phyloP scores from a whole-genome alignment of 2,329 filamentous ascomycete species.

The Cladophialophora chaetospira region DNA sequence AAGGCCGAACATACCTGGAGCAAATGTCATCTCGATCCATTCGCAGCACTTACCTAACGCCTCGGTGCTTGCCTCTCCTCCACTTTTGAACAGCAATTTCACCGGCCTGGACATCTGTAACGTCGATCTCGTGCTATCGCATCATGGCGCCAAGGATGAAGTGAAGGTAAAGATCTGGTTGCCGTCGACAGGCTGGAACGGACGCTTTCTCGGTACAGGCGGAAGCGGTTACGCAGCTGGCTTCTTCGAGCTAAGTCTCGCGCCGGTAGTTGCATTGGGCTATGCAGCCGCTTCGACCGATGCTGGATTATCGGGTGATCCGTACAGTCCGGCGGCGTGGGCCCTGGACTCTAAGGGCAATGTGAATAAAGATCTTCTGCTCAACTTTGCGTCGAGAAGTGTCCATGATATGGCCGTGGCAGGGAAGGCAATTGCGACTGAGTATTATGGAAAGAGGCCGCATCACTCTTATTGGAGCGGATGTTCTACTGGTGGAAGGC shows the following conservation, averaged over 20 bases:
- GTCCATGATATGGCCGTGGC: slow-evolving; percentile 41
- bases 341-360: slow-evolving; percentile 33
- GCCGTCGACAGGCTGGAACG: slow-evolving; percentile 41
- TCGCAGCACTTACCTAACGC: slow-evolving; percentile 1
- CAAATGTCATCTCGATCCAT: slow-evolving; percentile 2
- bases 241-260: slow-evolving; percentile 16
- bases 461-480: slow-evolving; percentile 55
- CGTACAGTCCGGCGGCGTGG: slow-evolving; percentile 1
- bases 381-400: slow-evolving; percentile 39
- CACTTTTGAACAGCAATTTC: slow-evolving; percentile 4
- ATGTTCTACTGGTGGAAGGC: slow-evolving; percentile 62
- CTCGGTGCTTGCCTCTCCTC: slow-evolving; percentile 2
- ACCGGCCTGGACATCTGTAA: slow-evolving; percentile 15
- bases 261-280: slow-evolving; percentile 15
- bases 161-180: slow-evolving; percentile 44
- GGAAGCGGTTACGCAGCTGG: slow-evolving; percentile 38
- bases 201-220: slow-evolving; percentile 43
- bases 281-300: slow-evolving; percentile 32
- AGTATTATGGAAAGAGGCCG: slow-evolving; percentile 19
- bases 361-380: slow-evolving; percentile 38
- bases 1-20: slow-evolving; percentile 2
- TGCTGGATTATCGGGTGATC: slow-evolving; percentile 17
- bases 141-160: background rate
- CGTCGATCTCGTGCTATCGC: slow-evolving; percentile 35
- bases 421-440: slow-evolving; percentile 20